Evolutionary conservation across 768 basidiomycete genomes (phyloP), one percentile per base, ranked within the genome.

Genomic region (Boletales sp.): DNA sequence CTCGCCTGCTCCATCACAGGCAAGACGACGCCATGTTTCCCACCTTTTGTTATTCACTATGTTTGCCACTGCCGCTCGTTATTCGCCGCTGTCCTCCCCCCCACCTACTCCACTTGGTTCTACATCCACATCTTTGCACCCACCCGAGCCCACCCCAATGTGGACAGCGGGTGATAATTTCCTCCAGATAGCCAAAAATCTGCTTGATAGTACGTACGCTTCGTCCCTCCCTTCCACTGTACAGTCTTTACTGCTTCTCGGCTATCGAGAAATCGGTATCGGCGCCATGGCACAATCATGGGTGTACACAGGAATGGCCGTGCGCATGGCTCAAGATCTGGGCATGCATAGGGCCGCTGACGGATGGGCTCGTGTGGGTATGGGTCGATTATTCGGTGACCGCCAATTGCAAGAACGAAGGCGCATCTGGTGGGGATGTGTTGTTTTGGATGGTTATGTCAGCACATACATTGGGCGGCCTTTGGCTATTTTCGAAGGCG

Each of bases 281-380:
- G 92, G 89, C 40, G 82, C 88, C 15, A 94, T 93, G 90, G 85
- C 86, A 8, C 82, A 86, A 66, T 85, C 88, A 31, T 94, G 91
- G 92, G 78, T 83, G 10, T 90, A 86, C 61, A 79, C 84, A 17
- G 90, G 91, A 11, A 88, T 90, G 86, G 90, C 87, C 0, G 84
- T 94, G 34, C 79, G 92, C n/a, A 92, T 94, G 90, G 90, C 90
- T 14, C 90, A 90, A 68, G 90, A 92, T 66, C 66, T 92, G 48
- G 90, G 90, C 8, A 80, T 92, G 78, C 90, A 92, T 60, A 78
- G 87, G 33, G 78, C 77, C 56, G 86, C 90, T 30, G 89, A 91
- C 61, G 81, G 83, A 28, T 92, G 90, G 89, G 77, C 78, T 17
- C 69, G 83, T 25, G 78, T 65, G 48, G 80, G 74, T 14, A 73